phyloP scores from a whole-genome alignment of 257 asterid genomes.

The Solanum ahanhuiri region DNA sequence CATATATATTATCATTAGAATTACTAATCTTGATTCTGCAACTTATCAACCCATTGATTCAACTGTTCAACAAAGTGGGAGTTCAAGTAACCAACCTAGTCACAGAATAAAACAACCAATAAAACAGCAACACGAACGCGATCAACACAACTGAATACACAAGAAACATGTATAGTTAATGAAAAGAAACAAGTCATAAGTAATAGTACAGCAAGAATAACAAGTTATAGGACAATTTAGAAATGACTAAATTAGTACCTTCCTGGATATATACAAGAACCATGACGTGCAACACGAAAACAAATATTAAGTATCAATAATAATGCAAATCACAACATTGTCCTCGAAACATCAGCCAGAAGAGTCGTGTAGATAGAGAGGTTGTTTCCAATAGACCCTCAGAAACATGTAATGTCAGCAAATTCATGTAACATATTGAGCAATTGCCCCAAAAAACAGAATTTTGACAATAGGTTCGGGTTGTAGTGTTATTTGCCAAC shows the following conservation, averaged over 20 bases:
- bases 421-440: not conserved
- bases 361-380: not conserved
- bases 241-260: constrained; percentile 26
- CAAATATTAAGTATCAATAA: not conserved
- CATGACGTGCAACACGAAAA: constrained; percentile 48
- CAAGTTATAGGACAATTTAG: not conserved
- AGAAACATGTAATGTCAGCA: not conserved
- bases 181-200: not conserved
- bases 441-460: not conserved
- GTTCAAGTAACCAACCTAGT: too few species aligned
- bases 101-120: too few species aligned
- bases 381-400: not conserved
- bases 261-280: constrained; percentile 71
- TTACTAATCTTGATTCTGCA: too few species aligned
- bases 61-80: too few species aligned
- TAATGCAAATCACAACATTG: not conserved
- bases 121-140: too few species aligned
- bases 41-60: too few species aligned
- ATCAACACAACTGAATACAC: too few species aligned
- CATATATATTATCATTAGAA: too few species aligned
- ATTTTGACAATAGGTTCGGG: constrained; percentile 35
- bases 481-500: constrained; percentile 71
- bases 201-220: not conserved
- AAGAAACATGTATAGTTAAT: not conserved
- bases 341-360: not conserved